Evolutionary conservation across 1,284 basidiomycete species (phyloP).

Genomic region (Xerocomus amazonicus): DNA sequence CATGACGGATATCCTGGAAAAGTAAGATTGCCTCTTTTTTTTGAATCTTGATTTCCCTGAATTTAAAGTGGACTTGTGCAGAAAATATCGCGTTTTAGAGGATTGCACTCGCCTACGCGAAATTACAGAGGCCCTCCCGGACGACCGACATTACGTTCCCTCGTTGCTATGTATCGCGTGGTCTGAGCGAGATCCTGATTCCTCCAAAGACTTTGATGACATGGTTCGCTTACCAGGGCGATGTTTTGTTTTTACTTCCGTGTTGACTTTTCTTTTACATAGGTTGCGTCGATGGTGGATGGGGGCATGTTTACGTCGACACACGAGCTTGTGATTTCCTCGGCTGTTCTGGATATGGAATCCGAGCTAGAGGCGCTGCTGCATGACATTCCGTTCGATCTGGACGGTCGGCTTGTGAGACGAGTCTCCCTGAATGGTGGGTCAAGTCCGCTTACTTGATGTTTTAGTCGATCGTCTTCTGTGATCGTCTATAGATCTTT

Average conservation of each 20-base stretch:
- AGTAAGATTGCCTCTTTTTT: conserved; percentile 36
- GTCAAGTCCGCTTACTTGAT: conserved; percentile 7
- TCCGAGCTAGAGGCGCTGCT: conserved; percentile 46
- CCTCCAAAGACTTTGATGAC: conserved; percentile 42
- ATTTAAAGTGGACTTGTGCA: conserved; percentile 25
- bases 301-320: conserved; percentile 43
- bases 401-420: conserved; percentile 53
- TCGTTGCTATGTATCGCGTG: conserved; percentile 58
- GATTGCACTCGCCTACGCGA: conserved; percentile 68
- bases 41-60: neutral
- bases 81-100: conserved; percentile 68
- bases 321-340: conserved; percentile 46
- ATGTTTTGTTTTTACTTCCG: neutral
- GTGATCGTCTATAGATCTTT: conserved; percentile 37
- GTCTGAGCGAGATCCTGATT: conserved; percentile 42
- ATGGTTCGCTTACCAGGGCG: conserved; percentile 40
- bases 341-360: conserved; percentile 53
- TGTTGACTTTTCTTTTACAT: conserved; percentile 4
- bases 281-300: conserved; percentile 47
- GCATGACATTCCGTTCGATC: conserved; percentile 44
- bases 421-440: conserved; percentile 46
- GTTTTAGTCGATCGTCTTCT: conserved; percentile 2
- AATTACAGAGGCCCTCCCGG: conserved; percentile 50
- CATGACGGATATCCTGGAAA: conserved; percentile 61
- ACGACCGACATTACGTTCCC: conserved; percentile 54